Evolutionary conservation across 345 rosid species (phyloP).

Genomic region (Raphanus sativus): DNA sequence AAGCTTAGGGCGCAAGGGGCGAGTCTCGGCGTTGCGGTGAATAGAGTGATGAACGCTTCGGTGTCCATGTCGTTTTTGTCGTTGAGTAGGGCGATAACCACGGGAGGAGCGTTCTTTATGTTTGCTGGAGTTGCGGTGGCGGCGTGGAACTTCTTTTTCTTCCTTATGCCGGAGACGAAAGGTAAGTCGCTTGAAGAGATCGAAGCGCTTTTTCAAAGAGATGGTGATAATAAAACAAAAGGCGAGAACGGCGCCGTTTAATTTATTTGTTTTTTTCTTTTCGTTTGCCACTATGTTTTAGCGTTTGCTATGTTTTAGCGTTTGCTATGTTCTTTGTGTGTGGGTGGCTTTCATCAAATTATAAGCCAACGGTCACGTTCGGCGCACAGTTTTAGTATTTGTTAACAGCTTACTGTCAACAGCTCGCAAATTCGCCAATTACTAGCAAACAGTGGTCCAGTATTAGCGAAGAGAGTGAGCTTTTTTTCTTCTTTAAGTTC

Average conservation of each 20-base stretch:
- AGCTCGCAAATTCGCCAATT: background rate
- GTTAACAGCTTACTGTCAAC: background rate
- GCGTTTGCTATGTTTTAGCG: background rate
- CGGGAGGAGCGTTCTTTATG: slow-evolving; percentile 84
- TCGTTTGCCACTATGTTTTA: background rate
- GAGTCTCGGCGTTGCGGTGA: slow-evolving; percentile 81
- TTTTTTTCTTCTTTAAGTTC: too few relatives aligned
- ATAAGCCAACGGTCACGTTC: slow-evolving; percentile 23
- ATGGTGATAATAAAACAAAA: slow-evolving; percentile 27
- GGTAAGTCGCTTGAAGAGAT: slow-evolving; percentile 86
- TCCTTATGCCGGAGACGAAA: slow-evolving; percentile 76
- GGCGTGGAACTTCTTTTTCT: slow-evolving; percentile 72
- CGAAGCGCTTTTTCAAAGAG: slow-evolving; percentile 59
- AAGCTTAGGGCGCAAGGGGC: slow-evolving; percentile 84
- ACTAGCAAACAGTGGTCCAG: background rate
- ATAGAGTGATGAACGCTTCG: slow-evolving; percentile 72
- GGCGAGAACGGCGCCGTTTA: slow-evolving; percentile 7
- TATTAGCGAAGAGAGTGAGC: too few relatives aligned
- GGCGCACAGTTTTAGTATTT: background rate
- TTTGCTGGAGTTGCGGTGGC: slow-evolving; percentile 61
- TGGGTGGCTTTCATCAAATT: slow-evolving; percentile 9
- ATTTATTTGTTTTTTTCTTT: background rate
- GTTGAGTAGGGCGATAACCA: slow-evolving; percentile 59
- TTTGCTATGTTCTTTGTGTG: background rate
- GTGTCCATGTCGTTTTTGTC: slow-evolving; percentile 84